Evolutionary conservation across 805 yeast genomes (phyloP), one percentile per base, ranked within the genome.

Genomic region (Candida pini): DNA sequence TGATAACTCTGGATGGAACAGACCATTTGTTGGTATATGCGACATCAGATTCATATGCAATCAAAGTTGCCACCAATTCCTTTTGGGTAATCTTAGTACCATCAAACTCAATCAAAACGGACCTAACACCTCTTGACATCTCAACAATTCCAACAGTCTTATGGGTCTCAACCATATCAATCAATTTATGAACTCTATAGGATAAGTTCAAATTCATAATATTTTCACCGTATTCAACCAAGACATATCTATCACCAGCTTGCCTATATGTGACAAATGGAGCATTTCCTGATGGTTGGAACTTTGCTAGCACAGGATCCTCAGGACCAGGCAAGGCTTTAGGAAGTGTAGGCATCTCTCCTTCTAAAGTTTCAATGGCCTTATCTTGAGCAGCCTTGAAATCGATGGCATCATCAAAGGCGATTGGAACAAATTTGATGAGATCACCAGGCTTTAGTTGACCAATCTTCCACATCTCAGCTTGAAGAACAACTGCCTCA

Each of bases 401-500:
- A 13, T 57, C 57, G 45, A 82, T 66, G 6, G 97, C 96, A 38
- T 71, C 63, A 20, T 73, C 78, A 48, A 74, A 81, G 12, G 76
- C 51, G 28, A 92, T 69, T 24, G 97, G 96, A 37, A 78, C 76
- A 67, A 92, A 90, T 46, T 73, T 73, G 40, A 90, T 78, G 31
- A 60, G 49, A 53, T 92, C 97, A 53, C 97, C 97, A 4, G 97
- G 97, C 60, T 85, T 89, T 28, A 86, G 89, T 65, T 90, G 97
- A 30, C 98, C 98, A 54, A 92, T 84, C 66, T 92, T 92, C 97
- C 97, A 90, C 81, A 92, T 77, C 64, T 92, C 98, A 26, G 94
- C 86, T 53, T 88, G 94, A 10, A 87, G 84, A 45, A 92, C 95
- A 40, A 92, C 97, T 7, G 95, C 97, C 55, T 88, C 83, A 62